Evolutionary conservation across 768 basidiomycete species (phyloP).

Genomic region (Boletales sp.): DNA sequence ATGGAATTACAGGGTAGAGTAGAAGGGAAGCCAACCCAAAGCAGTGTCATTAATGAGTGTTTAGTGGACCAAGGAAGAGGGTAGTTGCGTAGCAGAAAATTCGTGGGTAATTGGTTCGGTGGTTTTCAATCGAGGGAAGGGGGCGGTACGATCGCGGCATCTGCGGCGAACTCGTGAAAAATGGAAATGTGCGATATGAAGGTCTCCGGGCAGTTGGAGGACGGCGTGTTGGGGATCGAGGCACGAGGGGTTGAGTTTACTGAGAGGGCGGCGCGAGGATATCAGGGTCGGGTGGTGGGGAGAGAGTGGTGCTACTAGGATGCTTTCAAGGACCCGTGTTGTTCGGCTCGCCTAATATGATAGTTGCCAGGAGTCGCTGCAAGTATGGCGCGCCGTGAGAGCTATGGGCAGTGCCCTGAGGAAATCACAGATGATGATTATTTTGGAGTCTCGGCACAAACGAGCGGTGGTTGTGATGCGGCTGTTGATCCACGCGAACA

Average conservation of each 20-base stretch:
- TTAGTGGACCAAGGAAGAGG: neutral
- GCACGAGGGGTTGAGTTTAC: neutral
- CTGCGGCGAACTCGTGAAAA: constrained; percentile 15
- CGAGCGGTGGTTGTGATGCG: neutral
- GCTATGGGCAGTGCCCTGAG: too few relatives aligned
- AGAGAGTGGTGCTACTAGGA: neutral
- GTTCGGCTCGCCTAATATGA: neutral
- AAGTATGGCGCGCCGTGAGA: too few relatives aligned
- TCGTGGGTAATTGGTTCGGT: constrained; percentile 12
- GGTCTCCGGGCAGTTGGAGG: neutral
- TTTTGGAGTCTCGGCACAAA: too few relatives aligned
- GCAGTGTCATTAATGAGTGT: constrained; percentile 5
- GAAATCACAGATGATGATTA: neutral
- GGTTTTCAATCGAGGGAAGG: constrained; percentile 11
- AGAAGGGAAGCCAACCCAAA: neutral
- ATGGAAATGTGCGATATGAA: constrained; percentile 1
- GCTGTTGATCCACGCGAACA: constrained; percentile 15
- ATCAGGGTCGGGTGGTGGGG: constrained; percentile 5
- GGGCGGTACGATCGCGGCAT: constrained; percentile 13
- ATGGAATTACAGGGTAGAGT: neutral
- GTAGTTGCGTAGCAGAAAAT: neutral
- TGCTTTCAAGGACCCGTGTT: constrained; percentile 1
- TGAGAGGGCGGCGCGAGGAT: neutral
- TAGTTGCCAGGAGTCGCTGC: neutral
- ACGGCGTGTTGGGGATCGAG: constrained; percentile 3